Evolutionary conservation across 352 stramenopile genomes (phyloP), one percentile per base, ranked within the genome.

Genomic region (Phytophthora brassicae): DNA sequence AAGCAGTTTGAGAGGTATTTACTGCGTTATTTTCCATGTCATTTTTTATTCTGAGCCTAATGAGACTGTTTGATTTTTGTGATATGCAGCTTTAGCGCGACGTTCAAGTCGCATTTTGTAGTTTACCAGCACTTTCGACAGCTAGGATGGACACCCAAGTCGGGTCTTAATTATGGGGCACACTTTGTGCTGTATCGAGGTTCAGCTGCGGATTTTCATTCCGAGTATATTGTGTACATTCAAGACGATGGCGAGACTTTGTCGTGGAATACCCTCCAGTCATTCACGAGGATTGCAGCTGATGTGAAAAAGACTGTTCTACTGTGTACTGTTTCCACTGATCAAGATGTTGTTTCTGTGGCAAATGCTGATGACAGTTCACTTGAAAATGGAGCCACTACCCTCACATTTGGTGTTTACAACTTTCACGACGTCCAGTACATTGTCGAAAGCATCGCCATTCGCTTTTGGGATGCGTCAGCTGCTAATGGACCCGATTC

Each of bases 241-340:
- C 62, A 77, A 43, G 42, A 47, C 35, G 23, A 19, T 16, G 35
- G 38, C 0, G 19, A 57, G 35, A 31, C 46, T 36, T 24, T 56
- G 54, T 68, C 67, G 7, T 90, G 84, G 84, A 72, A 79, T 31
- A 66, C 58, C 14, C 60, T 91, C 16, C 84, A 93, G 55, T 75
- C 77, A 26, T 71, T 89, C 45, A 90, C 84, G n/a, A 81, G 81
- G 20, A 67, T 93, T 28, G 79, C 80, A 16, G 78, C 76, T 9
- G 84, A 93, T 57, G 81, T 89, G 11, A 93, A 91, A 67, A 93
- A 93, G 75, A 89, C 80, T 0, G 76, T 91, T 23, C 45, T 91
- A 17, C 17, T 90, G 24, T 90, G 78, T 26, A 67, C 84, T 36
- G 74, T 90, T 49, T 35, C 60, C 20, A 44, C 14, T n/a, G 11